Percentiles rank a stretch among this genome's conserved stretches.
phyloP scores from a whole-genome alignment of 805 yeast genomes.

The Ogataea trehalophila region DNA sequence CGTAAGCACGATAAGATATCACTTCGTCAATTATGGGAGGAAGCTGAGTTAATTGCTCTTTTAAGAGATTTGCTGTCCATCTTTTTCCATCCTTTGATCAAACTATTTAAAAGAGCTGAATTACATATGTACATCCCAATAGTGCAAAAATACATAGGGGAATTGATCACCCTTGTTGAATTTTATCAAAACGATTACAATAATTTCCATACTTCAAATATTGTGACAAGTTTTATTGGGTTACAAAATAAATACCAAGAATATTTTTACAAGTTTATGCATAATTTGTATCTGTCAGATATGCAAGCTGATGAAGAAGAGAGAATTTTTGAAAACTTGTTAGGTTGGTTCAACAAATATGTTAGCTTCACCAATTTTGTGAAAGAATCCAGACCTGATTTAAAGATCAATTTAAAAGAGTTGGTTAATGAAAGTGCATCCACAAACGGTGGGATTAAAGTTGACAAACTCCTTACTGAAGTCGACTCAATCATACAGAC shows the following conservation, averaged over 20 bases:
- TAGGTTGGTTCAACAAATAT: slow-evolving; percentile 69
- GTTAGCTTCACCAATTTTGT: slow-evolving; percentile 61
- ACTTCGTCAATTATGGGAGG: slow-evolving; percentile 76
- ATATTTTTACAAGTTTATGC: slow-evolving; percentile 68
- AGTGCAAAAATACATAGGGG: slow-evolving; percentile 61
- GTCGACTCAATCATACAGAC: slow-evolving; percentile 35
- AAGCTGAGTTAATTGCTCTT: slow-evolving; percentile 73
- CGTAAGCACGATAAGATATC: slow-evolving; percentile 73
- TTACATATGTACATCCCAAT: slow-evolving; percentile 61
- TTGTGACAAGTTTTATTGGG: slow-evolving; percentile 61
- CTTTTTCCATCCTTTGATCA: slow-evolving; percentile 70
- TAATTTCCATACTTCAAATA: slow-evolving; percentile 39
- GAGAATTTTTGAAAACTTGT: slow-evolving; percentile 59
- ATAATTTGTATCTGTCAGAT: slow-evolving; percentile 78
- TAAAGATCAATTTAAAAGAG: slow-evolving; percentile 41
- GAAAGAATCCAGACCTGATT: slow-evolving; percentile 36
- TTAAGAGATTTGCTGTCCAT: slow-evolving; percentile 68
- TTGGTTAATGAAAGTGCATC: slow-evolving; percentile 23
- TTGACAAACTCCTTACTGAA: slow-evolving; percentile 32
- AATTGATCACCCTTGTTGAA: slow-evolving; percentile 56
- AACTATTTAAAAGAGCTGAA: slow-evolving; percentile 60
- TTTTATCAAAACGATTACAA: slow-evolving; percentile 41
- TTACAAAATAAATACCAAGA: slow-evolving; percentile 70
- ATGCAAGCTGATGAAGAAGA: slow-evolving; percentile 33
- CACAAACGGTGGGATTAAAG: slow-evolving; percentile 24